phyloP scores from a whole-genome alignment of 768 basidiomycete genomes.

The Auriculariales sp. region DNA sequence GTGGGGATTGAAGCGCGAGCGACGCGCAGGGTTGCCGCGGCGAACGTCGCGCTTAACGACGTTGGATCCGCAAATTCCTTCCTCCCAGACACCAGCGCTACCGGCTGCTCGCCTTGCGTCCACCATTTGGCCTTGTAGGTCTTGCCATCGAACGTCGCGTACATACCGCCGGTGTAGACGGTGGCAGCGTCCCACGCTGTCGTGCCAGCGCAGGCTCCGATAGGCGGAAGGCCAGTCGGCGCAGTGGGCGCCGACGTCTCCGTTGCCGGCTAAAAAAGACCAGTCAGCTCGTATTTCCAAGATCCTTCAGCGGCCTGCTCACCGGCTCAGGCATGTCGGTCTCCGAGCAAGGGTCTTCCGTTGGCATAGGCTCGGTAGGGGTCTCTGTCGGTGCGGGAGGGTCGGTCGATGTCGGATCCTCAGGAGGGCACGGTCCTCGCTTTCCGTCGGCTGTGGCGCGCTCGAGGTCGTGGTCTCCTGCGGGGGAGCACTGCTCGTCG shows the following conservation, averaged over 20 bases:
- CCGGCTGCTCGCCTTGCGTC: neutral
- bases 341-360: neutral
- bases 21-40: neutral
- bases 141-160: neutral
- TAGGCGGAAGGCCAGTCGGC: neutral
- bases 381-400: too few relatives aligned
- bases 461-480: constrained; percentile 36
- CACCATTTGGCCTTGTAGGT: neutral
- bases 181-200: constrained; percentile 7
- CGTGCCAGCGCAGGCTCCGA: constrained; percentile 31
- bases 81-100: neutral
- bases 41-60: neutral
- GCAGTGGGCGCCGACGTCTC: neutral
- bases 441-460: neutral
- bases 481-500: too few relatives aligned
- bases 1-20: constrained; percentile 1
- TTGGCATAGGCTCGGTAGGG: neutral
- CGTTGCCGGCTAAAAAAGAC: neutral
- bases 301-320: neutral
- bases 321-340: neutral
- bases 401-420: too few relatives aligned
- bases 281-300: neutral
- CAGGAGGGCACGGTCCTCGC: constrained; percentile 1
- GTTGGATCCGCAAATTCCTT: neutral
- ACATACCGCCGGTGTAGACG: neutral